These are phyloP conservation scores for Umbilicaria muhlenbergii DNA, from an alignment of 495 filamentous ascomycete genomes.

Conservation along the genomic window DNA sequence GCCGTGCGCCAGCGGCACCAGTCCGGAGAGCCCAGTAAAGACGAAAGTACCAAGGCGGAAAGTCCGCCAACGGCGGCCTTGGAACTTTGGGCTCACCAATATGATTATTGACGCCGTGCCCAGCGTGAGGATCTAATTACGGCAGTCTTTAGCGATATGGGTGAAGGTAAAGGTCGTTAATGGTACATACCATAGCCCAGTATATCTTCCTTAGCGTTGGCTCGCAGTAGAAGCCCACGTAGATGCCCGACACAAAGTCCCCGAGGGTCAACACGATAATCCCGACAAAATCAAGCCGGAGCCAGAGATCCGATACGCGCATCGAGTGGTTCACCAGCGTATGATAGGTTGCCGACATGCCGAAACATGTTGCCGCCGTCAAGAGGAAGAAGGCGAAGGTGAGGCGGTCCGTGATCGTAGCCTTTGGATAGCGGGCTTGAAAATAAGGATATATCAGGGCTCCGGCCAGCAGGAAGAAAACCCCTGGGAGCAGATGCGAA, in stretches of 20 bases:
- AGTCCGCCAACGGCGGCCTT: conserved; percentile 19
- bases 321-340: conserved; percentile 34
- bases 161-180: too few relatives aligned
- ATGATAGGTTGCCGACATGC: conserved; percentile 30
- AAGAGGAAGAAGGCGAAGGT: conserved; percentile 28
- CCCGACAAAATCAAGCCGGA: conserved; percentile 30
- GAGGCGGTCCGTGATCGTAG: conserved; percentile 18
- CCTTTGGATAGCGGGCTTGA: conserved; percentile 15
- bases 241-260: conserved; percentile 33
- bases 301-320: conserved; percentile 21
- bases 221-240: conserved; percentile 33
- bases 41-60: conserved; percentile 28
- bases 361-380: conserved; percentile 23
- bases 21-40: conserved; percentile 28
- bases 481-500: conserved; percentile 23
- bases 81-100: conserved; percentile 24
- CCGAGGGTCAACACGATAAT: conserved; percentile 32
- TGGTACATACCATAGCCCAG: conserved; percentile 27
- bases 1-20: conserved; percentile 32
- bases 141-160: too few relatives aligned
- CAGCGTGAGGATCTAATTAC: conserved; percentile 18
- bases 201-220: conserved; percentile 24
- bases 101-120: conserved; percentile 19
- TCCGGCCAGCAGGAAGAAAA: conserved; percentile 15
- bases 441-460: conserved; percentile 17